These are phyloP conservation scores for Lentinula lateritia DNA, from an alignment of 768 basidiomycete genomes.

Conservation along the genomic window DNA sequence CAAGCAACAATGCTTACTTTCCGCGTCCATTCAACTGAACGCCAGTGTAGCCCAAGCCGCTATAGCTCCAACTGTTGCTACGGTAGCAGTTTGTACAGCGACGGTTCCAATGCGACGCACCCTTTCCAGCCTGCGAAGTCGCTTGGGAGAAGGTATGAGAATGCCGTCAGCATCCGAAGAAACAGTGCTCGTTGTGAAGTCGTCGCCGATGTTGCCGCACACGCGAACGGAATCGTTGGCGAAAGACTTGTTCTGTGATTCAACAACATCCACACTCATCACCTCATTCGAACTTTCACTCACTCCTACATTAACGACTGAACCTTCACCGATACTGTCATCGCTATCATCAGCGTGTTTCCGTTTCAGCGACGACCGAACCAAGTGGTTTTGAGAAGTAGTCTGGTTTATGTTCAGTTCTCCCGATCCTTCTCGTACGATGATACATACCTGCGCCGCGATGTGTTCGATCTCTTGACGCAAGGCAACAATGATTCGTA, in stretches of 20 bases:
- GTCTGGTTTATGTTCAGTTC: background rate
- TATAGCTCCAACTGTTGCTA: slow-evolving; percentile 61
- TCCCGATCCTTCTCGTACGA: background rate
- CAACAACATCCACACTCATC: background rate
- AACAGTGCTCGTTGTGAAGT: background rate
- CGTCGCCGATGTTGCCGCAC: background rate
- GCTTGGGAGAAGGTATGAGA: background rate
- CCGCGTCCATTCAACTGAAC: slow-evolving; percentile 35
- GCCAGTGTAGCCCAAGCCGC: slow-evolving; percentile 73
- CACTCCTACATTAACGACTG: background rate
- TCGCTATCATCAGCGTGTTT: slow-evolving; percentile 4
- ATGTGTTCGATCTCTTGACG: background rate
- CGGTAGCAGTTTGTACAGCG: slow-evolving; percentile 54
- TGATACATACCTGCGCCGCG: background rate
- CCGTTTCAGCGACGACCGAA: slow-evolving; percentile 2
- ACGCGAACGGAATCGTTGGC: background rate
- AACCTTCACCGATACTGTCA: background rate
- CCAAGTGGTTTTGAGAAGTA: background rate
- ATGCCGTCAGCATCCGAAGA: background rate
- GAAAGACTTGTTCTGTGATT: background rate
- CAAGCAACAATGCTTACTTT: background rate
- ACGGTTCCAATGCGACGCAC: slow-evolving; percentile 35
- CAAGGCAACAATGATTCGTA: background rate
- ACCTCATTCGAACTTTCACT: background rate
- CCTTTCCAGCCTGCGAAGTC: slow-evolving; percentile 19